phyloP scores from a whole-genome alignment of 164 flowering plant species.

The Umbilicus rupestris region DNA sequence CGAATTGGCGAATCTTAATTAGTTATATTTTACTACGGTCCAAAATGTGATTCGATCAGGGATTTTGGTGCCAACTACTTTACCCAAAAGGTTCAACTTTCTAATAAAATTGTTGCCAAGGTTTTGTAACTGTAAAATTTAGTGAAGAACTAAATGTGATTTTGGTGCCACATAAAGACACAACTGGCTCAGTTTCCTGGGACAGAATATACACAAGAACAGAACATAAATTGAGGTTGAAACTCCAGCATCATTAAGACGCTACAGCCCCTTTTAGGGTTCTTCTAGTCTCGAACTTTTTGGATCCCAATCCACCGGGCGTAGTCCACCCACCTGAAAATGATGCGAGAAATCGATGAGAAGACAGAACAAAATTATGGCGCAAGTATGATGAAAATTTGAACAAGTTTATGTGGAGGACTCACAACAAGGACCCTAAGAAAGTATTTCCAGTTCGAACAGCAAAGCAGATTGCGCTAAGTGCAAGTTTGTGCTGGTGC shows the following conservation, averaged over 20 bases:
- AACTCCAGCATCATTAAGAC: not conserved
- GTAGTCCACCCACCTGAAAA: slow-evolving; percentile 90
- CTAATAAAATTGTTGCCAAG: too few relatives aligned
- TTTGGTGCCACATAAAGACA: too few relatives aligned
- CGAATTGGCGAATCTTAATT: too few relatives aligned
- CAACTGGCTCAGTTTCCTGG: not conserved
- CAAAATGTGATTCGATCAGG: too few relatives aligned
- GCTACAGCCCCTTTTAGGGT: not conserved
- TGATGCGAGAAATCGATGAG: not conserved
- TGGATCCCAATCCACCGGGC: slow-evolving; percentile 87
- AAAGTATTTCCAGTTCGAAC: slow-evolving; percentile 90
- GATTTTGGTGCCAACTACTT: too few relatives aligned
- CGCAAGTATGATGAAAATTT: too few relatives aligned
- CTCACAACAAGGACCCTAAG: slow-evolving; percentile 89
- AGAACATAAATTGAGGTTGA: not conserved
- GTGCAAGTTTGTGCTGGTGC: slow-evolving; percentile 56
- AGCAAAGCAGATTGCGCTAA: slow-evolving; percentile 77
- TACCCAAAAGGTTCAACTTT: too few relatives aligned
- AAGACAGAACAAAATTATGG: not conserved
- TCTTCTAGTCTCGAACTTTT: slow-evolving; percentile 35
- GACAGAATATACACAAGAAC: not conserved
- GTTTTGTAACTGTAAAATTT: too few relatives aligned
- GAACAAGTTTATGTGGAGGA: not conserved
- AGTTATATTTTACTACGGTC: too few relatives aligned
- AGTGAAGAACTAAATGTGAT: too few relatives aligned